Base-by-base conservation (phyloP, 352 stramenopile genomes). In the Phytopythium kandeliae region DNA sequence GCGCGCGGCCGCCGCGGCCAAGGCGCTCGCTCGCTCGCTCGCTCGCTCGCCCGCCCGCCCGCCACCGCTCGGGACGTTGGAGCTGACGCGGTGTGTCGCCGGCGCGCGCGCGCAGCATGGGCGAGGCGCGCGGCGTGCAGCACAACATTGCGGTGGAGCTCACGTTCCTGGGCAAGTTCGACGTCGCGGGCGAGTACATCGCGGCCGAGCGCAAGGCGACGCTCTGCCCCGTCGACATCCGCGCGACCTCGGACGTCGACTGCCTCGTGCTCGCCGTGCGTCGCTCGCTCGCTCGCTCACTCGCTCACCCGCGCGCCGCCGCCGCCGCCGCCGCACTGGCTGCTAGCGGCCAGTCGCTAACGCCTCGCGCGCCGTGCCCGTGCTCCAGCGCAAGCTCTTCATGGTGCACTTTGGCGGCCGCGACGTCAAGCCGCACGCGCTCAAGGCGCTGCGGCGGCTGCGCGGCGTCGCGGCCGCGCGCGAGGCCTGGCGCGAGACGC, bases 111-210 rank as follows among this genome's bases (percentile, higher is more conserved):
- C 34, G 6, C 43, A 81, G 67, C 50, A 73, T 80, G 63, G 70
- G 70, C 30, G 75, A 86, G n/a, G 74, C 66, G 11, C 64, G 74
- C 17, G 62, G 70, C n/a, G 67, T 85, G 13, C 69, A 86, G 62
- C 75, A 78, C 53, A 85, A 67, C 38, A 71, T 90, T 48, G 86
- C 74, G 0, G 77, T 87, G 17, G 78, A 90, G 53, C 59, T 93
- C 26, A 91, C 80, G 24, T 87, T 82, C 52, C 55, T 93, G 35
- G 74, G 74, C 46, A 90, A 89, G 42, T 91, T 88, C 28, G 80
- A 94, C 51, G 65, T 94, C 31, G 78, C 79, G 10, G 79, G 83
- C 43, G 80, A 94, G 67, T 87, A 87, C 57, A 65, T 94, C 13
- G 71, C 74, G 33, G 64, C 67, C n/a, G 71, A 88, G 36, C 85